Evolutionary conservation across 2,329 filamentous ascomycete species (phyloP).

Genomic region (Orbilia oligospora): DNA sequence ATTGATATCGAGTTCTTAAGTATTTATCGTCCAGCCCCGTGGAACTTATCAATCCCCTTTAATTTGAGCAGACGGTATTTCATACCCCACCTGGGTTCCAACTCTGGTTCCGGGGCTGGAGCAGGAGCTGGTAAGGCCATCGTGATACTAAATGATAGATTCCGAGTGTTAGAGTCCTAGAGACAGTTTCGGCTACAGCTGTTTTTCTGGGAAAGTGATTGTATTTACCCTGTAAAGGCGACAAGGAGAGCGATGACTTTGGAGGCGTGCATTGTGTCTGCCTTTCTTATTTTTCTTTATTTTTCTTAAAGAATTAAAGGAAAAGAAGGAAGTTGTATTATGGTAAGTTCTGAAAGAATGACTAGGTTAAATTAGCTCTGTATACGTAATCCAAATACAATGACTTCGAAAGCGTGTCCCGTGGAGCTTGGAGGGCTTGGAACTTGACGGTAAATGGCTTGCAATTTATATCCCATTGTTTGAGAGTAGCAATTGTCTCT

Average conservation of each 20-base stretch:
- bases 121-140: constrained; percentile 8
- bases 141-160: background rate
- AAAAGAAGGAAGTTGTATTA: background rate
- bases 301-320: background rate
- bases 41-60: too few species aligned
- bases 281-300: background rate
- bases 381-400: too few species aligned
- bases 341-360: constrained; percentile 18
- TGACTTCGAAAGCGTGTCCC: background rate
- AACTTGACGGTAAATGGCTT: background rate
- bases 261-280: background rate
- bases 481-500: background rate
- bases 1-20: too few species aligned
- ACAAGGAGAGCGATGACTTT: constrained; percentile 2
- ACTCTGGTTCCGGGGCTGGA: background rate
- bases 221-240: constrained; percentile 4
- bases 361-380: background rate
- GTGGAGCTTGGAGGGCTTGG: background rate
- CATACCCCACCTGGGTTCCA: background rate
- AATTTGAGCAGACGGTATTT: too few species aligned
- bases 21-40: too few species aligned
- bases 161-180: background rate
- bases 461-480: background rate
- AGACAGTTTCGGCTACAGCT: background rate
- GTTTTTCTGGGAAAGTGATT: background rate